Evolutionary conservation across 2,329 filamentous ascomycete genomes (phyloP).

Genomic region (Chlorencoelia australis): DNA sequence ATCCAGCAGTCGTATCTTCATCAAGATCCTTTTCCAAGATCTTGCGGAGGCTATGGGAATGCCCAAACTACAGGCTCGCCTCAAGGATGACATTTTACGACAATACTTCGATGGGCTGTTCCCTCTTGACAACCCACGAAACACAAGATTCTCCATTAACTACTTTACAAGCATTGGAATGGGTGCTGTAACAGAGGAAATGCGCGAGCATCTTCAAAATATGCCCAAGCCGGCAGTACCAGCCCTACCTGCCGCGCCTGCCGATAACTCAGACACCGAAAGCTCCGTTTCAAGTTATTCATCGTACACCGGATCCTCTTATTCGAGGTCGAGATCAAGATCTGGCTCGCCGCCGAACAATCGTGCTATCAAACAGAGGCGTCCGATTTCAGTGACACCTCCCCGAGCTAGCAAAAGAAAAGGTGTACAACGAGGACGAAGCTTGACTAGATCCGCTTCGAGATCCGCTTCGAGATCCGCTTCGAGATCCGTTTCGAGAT

Average conservation of each 20-base stretch:
- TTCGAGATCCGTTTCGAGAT: conserved; percentile 12
- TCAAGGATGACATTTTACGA: conserved; percentile 69
- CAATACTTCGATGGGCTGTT: conserved; percentile 79
- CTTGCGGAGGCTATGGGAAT: conserved; percentile 80
- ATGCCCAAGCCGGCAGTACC: conserved; percentile 76
- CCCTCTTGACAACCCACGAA: conserved; percentile 77
- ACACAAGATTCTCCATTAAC: conserved; percentile 96
- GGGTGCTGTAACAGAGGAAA: conserved; percentile 87
- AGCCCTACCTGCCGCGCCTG: conserved; percentile 46
- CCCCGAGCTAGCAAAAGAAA: conserved; percentile 12
- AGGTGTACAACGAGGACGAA: conserved; percentile 17
- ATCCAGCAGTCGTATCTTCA: conserved; percentile 91
- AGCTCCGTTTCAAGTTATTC: conserved; percentile 67
- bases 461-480: conserved; percentile 15
- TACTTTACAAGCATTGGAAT: conserved; percentile 98
- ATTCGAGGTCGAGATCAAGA: conserved; percentile 33
- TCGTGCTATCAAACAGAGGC: not conserved
- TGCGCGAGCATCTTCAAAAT: conserved; percentile 84
- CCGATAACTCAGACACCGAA: conserved; percentile 54
- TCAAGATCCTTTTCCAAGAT: conserved; percentile 96
- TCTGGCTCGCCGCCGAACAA: conserved; percentile 6
- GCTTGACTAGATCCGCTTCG: conserved; percentile 20
- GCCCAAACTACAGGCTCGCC: conserved; percentile 62
- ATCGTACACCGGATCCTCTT: conserved; percentile 56
- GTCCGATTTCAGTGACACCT: conserved; percentile 11